Evolutionary conservation across 257 asterid genomes (phyloP), one percentile per base, ranked within the genome.

Genomic region (Solanum bulbocastanum): DNA sequence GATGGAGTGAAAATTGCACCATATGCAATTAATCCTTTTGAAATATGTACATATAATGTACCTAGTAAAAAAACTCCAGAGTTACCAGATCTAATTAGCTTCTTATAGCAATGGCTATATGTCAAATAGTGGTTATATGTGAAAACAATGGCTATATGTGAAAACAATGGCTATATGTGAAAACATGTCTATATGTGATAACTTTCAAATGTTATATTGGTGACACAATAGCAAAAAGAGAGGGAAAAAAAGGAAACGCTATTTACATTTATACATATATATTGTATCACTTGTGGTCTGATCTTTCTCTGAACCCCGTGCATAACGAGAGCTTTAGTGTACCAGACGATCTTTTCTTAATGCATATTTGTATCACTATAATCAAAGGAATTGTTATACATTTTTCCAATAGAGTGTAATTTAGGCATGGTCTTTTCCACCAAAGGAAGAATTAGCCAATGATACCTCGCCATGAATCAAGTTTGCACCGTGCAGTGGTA

Each of bases 61-160:
- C 73, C 68, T 39, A 60, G 40, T 36, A 83, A 83, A 56, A 25
- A 36, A 35, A 25, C 37, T 62, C 89, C 79, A 46, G 90, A 90
- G 32, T 39, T 91, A 13, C 93, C 93, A 23, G 93, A 91, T 75
- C 69, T 91, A 10, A 91, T 91, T 87, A 91, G 84, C 88, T 90
- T 90, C 75, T 84, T 62, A 44, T 83, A 78, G 81, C 3, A 39
- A 1, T 36, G 82, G 6, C 30, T 4, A 62, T 62, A n/a, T 62
- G 71, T 4, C 0, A 62, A 62, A 62, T 5, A 23, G 14, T 62
- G 69, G 7, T 4, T 60, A 60, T 60, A 60, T 62, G 71, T 22
- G 12, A 58, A 60, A 60, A 58, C 2, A 58, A 0, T 58, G 68
- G 68, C 66, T 60, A 60, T 46, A 14, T 46, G 56, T 46, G 12